phyloP scores from a whole-genome alignment of 176 grass and related monocot genomes.

The Otatea glauca region DNA sequence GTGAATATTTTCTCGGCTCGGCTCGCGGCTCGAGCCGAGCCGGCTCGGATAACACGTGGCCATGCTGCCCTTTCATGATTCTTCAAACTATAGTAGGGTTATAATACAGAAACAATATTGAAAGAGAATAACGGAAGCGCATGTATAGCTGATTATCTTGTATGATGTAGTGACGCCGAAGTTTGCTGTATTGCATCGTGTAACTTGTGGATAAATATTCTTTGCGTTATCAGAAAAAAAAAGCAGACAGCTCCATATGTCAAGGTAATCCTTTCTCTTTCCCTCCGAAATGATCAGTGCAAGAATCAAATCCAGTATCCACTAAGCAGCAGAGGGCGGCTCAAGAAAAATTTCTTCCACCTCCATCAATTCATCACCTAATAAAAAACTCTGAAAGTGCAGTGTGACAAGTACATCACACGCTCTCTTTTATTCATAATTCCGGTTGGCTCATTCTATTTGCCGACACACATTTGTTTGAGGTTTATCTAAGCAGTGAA shows the following conservation, averaged over 20 bases:
- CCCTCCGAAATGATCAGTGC: slow-evolving; percentile 37
- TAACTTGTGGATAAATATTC: neutral
- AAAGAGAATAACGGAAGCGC: too few relatives aligned
- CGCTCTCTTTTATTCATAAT: slow-evolving; percentile 14
- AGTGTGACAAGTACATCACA: slow-evolving; percentile 45
- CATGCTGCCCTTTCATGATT: too few relatives aligned
- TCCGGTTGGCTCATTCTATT: neutral
- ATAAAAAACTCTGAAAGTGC: slow-evolving; percentile 38
- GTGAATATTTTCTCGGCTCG: too few relatives aligned
- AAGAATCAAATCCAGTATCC: slow-evolving; percentile 52
- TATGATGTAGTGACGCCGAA: neutral
- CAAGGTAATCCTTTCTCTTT: slow-evolving; percentile 26
- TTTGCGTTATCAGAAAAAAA: neutral
- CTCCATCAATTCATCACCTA: slow-evolving; percentile 41
- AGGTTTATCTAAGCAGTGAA: slow-evolving; percentile 33
- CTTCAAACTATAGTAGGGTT: too few relatives aligned
- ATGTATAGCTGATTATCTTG: too few relatives aligned
- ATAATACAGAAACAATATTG: neutral
- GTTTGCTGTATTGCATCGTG: neutral
- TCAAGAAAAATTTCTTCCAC: slow-evolving; percentile 33
- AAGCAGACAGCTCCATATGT: slow-evolving; percentile 11
- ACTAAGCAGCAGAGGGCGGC: slow-evolving; percentile 39
- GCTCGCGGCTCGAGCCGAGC: too few relatives aligned
- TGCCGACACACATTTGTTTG: slow-evolving; percentile 43
- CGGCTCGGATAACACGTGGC: too few relatives aligned